Base-by-base conservation (phyloP, 73 alveolate genomes). In the Paramecium octaurelia region DNA sequence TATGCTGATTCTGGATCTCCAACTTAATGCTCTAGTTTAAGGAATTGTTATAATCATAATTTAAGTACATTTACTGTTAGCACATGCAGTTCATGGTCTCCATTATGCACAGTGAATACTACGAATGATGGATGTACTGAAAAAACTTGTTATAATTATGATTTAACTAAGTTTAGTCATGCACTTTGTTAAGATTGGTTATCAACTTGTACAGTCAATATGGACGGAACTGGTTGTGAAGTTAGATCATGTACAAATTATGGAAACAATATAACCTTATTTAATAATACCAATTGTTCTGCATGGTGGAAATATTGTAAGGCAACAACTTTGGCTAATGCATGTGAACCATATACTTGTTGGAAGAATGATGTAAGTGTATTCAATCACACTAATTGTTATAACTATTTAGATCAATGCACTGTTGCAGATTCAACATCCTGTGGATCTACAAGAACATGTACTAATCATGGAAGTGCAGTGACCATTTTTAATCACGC, bases 201-300 rank as follows among this genome's bases (percentile, higher is more conserved):
- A 44, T 44, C 76, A 24, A 80, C 70, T 3, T 80, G 91, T 48
- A 80, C 91, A n/a, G 91, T 80, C 23, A 80, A 80, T 46, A 20
- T 64, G 57, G 18, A 59, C 20, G 34, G 21, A 24, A 35, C 48
- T 80, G 36, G 36, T 2, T 80, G 91, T 46, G 75, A 44, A 44
- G 9, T 31, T 31, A 80, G 70, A 80, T 36, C 87, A 16, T 73
- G 87, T 73, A 73, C 29, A 20, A 73, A 73, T 73, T 40, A 73
- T 35, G 60, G 87, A 16, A 38, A 34, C 8, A 36, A 73, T 35
- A 40, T 73, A 6, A 20, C 36, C 14, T 10, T 43, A 14, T 73
- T 34, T 27, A 35, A 3, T 12, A 38, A 11, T 73, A 12, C 87
- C 18, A 73, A 31, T 40, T 73, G 87, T 43, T 16, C 40, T 36